phyloP scores from a whole-genome alignment of 2,329 filamentous ascomycete genomes.

The Ceratocystis destructans region DNA sequence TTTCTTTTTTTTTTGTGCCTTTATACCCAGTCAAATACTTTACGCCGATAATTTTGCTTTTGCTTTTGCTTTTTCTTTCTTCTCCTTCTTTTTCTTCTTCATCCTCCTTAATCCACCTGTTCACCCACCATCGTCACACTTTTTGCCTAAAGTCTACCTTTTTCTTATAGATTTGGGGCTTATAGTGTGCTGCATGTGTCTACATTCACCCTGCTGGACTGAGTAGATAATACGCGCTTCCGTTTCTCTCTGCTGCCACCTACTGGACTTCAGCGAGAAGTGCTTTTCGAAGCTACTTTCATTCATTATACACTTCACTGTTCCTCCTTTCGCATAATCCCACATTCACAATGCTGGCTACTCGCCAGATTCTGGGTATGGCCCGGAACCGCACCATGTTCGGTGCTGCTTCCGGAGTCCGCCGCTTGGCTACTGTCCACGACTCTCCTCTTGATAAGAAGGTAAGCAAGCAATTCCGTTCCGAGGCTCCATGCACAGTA shows the following conservation, averaged over 20 bases:
- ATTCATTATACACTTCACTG: background rate
- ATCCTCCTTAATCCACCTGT: background rate
- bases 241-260: conserved; percentile 11
- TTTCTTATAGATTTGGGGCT: conserved; percentile 8
- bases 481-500: background rate
- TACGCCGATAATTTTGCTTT: background rate
- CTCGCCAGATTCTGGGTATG: conserved; percentile 55
- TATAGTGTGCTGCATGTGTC: conserved; percentile 15
- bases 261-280: conserved; percentile 12
- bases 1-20: background rate
- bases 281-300: conserved; percentile 2
- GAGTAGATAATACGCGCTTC: conserved; percentile 10
- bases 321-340: conserved; percentile 1
- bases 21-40: background rate
- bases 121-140: background rate
- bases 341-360: conserved; percentile 45
- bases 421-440: conserved; percentile 70
- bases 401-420: conserved; percentile 46
- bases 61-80: conserved; percentile 8
- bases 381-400: conserved; percentile 46
- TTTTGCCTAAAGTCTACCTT: conserved; percentile 10
- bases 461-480: conserved; percentile 35
- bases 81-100: conserved; percentile 6
- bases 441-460: conserved; percentile 83
- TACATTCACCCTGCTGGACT: conserved; percentile 16